These are phyloP conservation scores for Venturia carpophila DNA, from an alignment of 2,329 filamentous ascomycete genomes.

Conservation along the genomic window DNA sequence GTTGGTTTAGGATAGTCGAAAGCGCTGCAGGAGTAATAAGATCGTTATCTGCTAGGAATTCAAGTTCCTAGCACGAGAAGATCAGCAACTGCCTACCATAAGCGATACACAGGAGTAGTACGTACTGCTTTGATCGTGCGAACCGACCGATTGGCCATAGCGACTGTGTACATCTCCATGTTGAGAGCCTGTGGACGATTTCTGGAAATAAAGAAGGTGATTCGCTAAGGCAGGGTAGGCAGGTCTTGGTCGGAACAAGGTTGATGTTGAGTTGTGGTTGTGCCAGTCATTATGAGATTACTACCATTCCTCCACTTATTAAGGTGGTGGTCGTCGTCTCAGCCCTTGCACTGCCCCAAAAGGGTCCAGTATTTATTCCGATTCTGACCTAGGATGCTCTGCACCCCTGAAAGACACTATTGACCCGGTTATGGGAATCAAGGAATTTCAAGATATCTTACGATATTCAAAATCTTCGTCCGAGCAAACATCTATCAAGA, in stretches of 20 bases:
- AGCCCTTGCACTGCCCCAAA: neutral
- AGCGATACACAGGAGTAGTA: slow-evolving; percentile 20
- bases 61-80: slow-evolving; percentile 61
- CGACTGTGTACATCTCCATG: slow-evolving; percentile 41
- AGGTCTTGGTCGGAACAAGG: neutral
- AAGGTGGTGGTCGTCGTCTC: neutral
- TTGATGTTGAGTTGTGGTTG: neutral
- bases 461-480: too few species aligned
- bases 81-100: slow-evolving; percentile 17
- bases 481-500: neutral
- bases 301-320: too few species aligned
- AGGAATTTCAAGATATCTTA: too few species aligned
- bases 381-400: neutral
- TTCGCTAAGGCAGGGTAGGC: neutral
- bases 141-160: slow-evolving; percentile 74
- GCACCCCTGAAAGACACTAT: neutral
- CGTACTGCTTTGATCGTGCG: slow-evolving; percentile 78
- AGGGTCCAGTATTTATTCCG: neutral
- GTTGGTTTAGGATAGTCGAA: slow-evolving; percentile 62
- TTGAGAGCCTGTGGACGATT: neutral
- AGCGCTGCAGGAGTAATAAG: slow-evolving; percentile 70
- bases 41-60: slow-evolving; percentile 75
- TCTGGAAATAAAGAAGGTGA: neutral
- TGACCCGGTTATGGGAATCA: neutral
- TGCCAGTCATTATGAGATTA: too few species aligned